Base-by-base conservation (phyloP, 1,284 basidiomycete genomes). In the Leccinum subrobustum region DNA sequence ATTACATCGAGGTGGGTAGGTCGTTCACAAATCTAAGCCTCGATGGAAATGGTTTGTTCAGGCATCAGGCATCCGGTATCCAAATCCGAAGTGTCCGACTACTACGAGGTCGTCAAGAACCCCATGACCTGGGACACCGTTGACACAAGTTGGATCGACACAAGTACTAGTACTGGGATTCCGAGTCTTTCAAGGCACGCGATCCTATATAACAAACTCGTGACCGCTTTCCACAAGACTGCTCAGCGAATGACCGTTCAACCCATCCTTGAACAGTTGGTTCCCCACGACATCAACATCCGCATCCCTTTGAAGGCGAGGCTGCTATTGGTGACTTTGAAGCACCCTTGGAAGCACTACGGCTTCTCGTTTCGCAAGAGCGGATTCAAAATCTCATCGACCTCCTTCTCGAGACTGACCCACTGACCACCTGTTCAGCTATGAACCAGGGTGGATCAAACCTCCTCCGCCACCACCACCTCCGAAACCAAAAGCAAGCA, bases 81-180 rank as follows among this genome's bases (percentile, higher is more conserved):
- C 29, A 84, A 80, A 58, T 74, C 74, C 0, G 88, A 93, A 44
- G 94, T 95, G 0, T 95, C 96, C 0, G 96, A 98, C 72, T 99
- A 99, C 73, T 92, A 89, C 70, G 90, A 95, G 56, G 79, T 97
- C 55, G 83, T 99, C 73, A 85, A 90, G 69, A 79, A 83, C 9
- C 96, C 96, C 0, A 98, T 98, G 92, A 88, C 89, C 65, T 98
- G 95, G 93, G 78, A 80, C 18, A 80, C 78, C 47, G 97, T 99
- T 63, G 87, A 92, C 31, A 76, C 78, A 25, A 92, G 74, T 75
- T 99, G 31, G 88, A 94, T 57, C 78, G 80, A 51, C 88, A 92
- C 27, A 27, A 27, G 27, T 27, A 27, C 27, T 27, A 85, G 63
- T 99, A 99, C 75, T 84, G 86, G 75, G 86, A 90, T 68, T 73